These are phyloP conservation scores for Aspergillus fructus DNA, from an alignment of 2,329 filamentous ascomycete genomes.

Conservation along the genomic window DNA sequence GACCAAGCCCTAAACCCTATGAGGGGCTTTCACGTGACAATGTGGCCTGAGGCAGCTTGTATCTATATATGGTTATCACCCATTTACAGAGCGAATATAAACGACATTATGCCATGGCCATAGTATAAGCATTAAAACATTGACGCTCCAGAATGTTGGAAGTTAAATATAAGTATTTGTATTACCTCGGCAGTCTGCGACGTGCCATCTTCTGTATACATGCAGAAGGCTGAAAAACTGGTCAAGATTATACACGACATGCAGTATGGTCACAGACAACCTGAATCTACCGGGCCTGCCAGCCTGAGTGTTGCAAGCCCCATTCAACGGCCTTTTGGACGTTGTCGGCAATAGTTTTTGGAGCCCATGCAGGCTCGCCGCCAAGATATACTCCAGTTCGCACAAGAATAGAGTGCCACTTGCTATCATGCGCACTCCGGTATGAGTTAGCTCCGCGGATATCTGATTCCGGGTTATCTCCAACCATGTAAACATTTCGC, in stretches of 20 bases:
- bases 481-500: constrained; percentile 86
- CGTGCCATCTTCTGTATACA: background rate
- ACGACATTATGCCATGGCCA: background rate
- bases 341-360: constrained; percentile 68
- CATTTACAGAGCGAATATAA: background rate
- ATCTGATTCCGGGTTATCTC: constrained; percentile 85
- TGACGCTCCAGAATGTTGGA: background rate
- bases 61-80: background rate
- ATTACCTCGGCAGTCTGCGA: background rate
- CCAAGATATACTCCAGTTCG: constrained; percentile 73
- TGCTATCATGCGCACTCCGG: constrained; percentile 62
- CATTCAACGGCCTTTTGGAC: constrained; percentile 75
- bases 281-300: constrained; percentile 19
- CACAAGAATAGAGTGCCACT: constrained; percentile 76
- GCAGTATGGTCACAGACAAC: no score
- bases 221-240: background rate
- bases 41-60: constrained; percentile 6
- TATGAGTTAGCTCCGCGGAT: constrained; percentile 84
- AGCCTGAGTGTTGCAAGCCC: constrained; percentile 61
- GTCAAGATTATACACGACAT: background rate
- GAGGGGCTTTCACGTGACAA: constrained; percentile 23
- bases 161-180: background rate
- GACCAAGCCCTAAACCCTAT: constrained; percentile 35
- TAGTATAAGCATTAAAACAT: background rate
- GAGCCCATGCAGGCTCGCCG: constrained; percentile 59